Percentiles rank a stretch among this genome's conserved stretches.
Evolutionary conservation across 192 early-diverging fungal genomes (phyloP).

Genomic region (Gorgonomyces haynaldii): DNA sequence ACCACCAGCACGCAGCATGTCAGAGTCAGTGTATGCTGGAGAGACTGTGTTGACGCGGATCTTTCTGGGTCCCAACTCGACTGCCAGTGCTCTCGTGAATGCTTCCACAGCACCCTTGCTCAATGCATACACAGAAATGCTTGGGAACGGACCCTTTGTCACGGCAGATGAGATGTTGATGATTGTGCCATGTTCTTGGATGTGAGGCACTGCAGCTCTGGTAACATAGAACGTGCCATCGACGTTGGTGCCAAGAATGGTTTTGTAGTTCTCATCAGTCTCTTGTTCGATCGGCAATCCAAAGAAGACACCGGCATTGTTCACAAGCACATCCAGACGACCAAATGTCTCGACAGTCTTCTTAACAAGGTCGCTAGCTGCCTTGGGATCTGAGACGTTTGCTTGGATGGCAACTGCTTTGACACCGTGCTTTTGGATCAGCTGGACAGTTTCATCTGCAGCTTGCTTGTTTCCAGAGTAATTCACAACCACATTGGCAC

Average conservation of each 20-base stretch:
- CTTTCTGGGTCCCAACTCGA: conserved; percentile 18
- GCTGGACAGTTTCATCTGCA: conserved; percentile 4
- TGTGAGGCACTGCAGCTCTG: neutral
- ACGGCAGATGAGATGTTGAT: conserved; percentile 8
- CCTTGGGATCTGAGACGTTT: conserved; percentile 13
- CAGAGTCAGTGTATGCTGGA: conserved; percentile 14
- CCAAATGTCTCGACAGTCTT: conserved; percentile 21
- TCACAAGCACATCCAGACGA: conserved; percentile 26
- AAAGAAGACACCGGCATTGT: conserved; percentile 27
- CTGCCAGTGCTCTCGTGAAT: conserved; percentile 17
- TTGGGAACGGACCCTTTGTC: conserved; percentile 1
- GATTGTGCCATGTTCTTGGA: conserved; percentile 6
- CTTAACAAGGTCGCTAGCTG: conserved; percentile 11
- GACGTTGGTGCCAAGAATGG: neutral
- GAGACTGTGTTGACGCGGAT: conserved; percentile 26
- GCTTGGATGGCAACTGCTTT: conserved; percentile 25
- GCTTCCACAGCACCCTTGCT: conserved; percentile 23
- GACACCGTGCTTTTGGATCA: neutral
- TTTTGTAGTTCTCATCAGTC: neutral
- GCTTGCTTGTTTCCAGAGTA: conserved; percentile 6
- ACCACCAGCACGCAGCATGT: conserved; percentile 6
- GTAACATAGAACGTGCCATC: neutral
- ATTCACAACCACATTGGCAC: conserved; percentile 21
- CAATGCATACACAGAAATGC: conserved; percentile 14
- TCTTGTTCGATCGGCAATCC: neutral